Evolutionary conservation across 805 yeast species (phyloP), one percentile per base, ranked within the genome.

Genomic region (Ogataea pini): DNA sequence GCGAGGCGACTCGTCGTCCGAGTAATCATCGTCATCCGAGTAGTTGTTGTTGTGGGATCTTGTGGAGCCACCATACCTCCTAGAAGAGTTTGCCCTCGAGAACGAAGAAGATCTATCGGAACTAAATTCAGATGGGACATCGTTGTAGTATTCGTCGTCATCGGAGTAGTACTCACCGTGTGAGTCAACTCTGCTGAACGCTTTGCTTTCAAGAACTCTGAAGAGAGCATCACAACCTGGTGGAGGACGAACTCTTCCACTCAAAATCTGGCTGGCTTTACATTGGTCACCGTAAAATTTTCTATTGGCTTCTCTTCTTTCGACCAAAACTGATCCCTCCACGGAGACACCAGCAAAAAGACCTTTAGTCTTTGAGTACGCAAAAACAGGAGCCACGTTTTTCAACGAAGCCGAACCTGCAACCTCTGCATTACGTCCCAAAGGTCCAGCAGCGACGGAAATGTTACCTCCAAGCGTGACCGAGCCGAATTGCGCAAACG

Each of bases 401-500:
- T 85, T 85, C 48, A 89, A 69, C 3, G 97, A 89, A 1, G 97
- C 98, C 22, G 95, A 80, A 17, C 96, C 98, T 14, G 95, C 96
- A 42, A 96, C 97, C 70, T 92, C 99, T 3, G 97, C 99, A 59
- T 88, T 90, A 70, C 99, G 82, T 47, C 99, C 99, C 56, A 94
- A 72, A 1, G 98, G 98, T 36, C 99, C 99, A 1, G 97, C 98
- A 12, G 99, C 97, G 29, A 92, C 85, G 16, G 97, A 89, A 22
- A 92, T 78, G 62, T 92, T 92, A 54, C 97, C 96, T 60, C 99
- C 99, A 42, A 92, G 75, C 1, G 98, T 94, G 50, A 92, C 82
- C 14, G 97, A 88, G 3, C 99, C 99, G 55, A 85, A 80, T 65
- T 90, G 96, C 12, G 97, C 89, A 70, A 92, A 92, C 9, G 97